phyloP scores from a whole-genome alignment of 2,329 filamentous ascomycete species.

The Colletotrichum orbiculare region DNA sequence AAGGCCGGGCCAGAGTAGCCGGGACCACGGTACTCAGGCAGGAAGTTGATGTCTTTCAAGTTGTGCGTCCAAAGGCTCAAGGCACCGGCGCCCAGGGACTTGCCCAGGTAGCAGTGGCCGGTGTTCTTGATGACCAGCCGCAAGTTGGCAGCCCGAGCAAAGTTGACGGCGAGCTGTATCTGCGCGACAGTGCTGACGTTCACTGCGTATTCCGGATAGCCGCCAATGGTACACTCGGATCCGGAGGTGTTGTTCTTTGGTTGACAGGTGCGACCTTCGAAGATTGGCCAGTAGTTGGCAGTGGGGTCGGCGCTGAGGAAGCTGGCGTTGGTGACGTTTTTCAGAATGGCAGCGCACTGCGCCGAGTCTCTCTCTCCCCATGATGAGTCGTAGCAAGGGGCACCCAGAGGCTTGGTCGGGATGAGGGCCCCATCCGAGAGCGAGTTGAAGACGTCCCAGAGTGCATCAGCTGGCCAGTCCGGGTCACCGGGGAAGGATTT shows the following conservation, averaged over 20 bases:
- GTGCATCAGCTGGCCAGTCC: background rate
- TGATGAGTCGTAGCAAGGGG: background rate
- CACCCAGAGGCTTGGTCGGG: background rate
- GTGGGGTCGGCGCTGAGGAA: conserved; percentile 5
- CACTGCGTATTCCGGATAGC: background rate
- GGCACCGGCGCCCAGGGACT: conserved; percentile 47
- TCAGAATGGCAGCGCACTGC: background rate
- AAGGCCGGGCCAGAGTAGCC: conserved; percentile 41
- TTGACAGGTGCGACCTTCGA: conserved; percentile 7
- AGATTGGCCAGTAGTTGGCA: conserved; percentile 2
- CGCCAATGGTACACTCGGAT: background rate
- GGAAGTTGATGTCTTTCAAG: conserved; percentile 42
- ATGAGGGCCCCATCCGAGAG: background rate
- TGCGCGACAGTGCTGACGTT: background rate
- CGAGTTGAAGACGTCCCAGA: background rate
- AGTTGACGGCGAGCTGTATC: conserved; percentile 42
- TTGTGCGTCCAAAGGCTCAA: conserved; percentile 53
- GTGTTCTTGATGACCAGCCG: conserved; percentile 64
- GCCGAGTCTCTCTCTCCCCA: background rate
- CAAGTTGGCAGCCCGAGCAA: conserved; percentile 57
- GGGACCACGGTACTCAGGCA: background rate
- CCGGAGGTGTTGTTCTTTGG: background rate
- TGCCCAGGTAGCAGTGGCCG: conserved; percentile 58
- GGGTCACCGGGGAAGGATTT: background rate
- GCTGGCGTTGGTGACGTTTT: background rate